Evolutionary conservation across 139 green algal species (phyloP).

Genomic region (Chlamydomonas urium): DNA sequence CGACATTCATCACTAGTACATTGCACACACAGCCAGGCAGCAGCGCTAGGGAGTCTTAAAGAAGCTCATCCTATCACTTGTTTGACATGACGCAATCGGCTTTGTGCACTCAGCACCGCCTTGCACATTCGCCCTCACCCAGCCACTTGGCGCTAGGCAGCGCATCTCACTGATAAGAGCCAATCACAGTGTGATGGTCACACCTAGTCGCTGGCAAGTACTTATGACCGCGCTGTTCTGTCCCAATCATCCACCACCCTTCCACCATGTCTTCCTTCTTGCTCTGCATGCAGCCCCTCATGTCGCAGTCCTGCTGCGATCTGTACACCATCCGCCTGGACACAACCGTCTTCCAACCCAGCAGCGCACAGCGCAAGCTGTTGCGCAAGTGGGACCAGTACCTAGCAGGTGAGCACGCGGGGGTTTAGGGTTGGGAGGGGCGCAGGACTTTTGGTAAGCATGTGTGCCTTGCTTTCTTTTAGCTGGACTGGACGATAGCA

Average conservation of each 20-base stretch:
- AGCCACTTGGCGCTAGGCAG: not conserved
- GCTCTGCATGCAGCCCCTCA: slow-evolving; percentile 32
- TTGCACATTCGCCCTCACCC: no score
- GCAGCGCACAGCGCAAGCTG: slow-evolving; percentile 33
- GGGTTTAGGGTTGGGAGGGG: no score
- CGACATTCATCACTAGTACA: not conserved
- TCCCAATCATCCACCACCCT: not conserved
- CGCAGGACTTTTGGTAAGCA: no score
- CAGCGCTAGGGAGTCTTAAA: no score
- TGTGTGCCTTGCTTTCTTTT: no score
- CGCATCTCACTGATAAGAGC: not conserved
- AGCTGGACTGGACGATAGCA: no score
- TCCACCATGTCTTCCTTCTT: not conserved
- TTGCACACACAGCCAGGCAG: not conserved
- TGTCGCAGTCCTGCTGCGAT: slow-evolving; percentile 38
- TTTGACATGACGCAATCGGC: not conserved
- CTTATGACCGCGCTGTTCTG: not conserved
- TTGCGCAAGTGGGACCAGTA: slow-evolving; percentile 33
- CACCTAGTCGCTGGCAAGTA: not conserved
- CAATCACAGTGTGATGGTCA: not conserved
- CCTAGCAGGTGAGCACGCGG: slow-evolving; percentile 22
- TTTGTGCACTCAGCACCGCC: no score
- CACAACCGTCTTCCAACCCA: slow-evolving; percentile 23
- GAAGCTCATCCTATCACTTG: no score
- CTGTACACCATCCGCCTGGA: slow-evolving; percentile 57